Evolutionary conservation across 169 alveolate genomes (phyloP).

Genomic region (Plasmodium adleri): DNA sequence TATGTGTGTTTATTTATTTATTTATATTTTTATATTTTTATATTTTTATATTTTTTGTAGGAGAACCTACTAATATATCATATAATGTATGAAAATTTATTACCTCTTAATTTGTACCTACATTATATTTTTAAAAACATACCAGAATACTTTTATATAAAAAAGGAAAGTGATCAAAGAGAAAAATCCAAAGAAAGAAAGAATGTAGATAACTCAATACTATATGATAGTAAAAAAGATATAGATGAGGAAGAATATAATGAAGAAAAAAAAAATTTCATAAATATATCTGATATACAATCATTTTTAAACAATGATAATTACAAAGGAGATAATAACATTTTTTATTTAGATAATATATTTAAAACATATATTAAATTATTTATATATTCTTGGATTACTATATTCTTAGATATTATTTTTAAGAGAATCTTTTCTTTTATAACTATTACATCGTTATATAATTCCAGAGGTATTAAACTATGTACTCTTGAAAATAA

Average conservation of each 20-base stretch:
- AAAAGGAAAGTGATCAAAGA: not conserved
- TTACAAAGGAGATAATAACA: constrained; percentile 15
- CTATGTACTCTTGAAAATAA: constrained; percentile 52
- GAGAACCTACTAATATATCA: constrained; percentile 42
- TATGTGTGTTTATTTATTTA: not conserved
- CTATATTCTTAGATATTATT: constrained; percentile 56
- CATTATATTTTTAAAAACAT: constrained; percentile 20
- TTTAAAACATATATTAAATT: constrained; percentile 58
- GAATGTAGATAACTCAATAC: constrained; percentile 26
- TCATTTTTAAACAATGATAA: constrained; percentile 20
- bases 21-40: not conserved
- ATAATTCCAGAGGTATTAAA: constrained; percentile 44
- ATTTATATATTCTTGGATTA: constrained; percentile 63
- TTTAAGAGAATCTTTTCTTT: constrained; percentile 13
- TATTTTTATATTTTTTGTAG: constrained; percentile 12
- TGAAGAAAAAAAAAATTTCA: not conserved
- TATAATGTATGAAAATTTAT: constrained; percentile 50
- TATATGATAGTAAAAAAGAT: constrained; percentile 16
- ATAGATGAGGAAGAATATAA: not conserved
- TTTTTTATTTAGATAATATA: constrained; percentile 46
- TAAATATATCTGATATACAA: constrained; percentile 9
- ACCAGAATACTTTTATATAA: constrained; percentile 58
- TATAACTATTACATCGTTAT: constrained; percentile 27
- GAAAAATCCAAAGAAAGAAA: not conserved
- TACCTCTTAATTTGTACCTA: constrained; percentile 50